Conservation (phyloP, 148 eudicot genomes). For the Arctostaphylos glauca region DNA sequence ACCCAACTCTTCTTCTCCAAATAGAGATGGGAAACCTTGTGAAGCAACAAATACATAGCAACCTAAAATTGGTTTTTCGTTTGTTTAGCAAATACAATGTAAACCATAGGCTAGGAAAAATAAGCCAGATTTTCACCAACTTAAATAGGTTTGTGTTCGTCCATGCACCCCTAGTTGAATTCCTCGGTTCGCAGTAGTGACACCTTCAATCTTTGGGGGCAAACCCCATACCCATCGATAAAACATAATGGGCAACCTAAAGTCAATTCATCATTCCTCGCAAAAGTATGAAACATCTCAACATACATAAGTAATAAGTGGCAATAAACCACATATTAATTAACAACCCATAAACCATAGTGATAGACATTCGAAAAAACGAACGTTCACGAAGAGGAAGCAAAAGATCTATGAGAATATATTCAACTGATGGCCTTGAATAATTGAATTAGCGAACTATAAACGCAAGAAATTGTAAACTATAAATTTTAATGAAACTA, state of each 20-base stretch:
- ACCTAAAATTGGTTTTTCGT: too few relatives aligned
- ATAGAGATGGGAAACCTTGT: too few relatives aligned
- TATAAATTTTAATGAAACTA: background rate
- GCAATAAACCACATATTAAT: background rate
- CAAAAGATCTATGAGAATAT: background rate
- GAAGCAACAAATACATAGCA: too few relatives aligned
- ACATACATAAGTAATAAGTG: background rate
- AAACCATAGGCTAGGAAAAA: too few relatives aligned
- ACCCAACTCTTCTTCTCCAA: too few relatives aligned
- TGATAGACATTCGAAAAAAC: background rate
- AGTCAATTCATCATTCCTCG: background rate
- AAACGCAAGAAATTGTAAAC: background rate
- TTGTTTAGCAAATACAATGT: too few relatives aligned
- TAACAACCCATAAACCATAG: background rate
- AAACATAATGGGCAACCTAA: background rate
- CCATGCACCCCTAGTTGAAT: too few relatives aligned
- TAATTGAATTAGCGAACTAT: background rate
- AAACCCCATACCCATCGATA: background rate
- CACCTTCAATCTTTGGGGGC: too few relatives aligned
- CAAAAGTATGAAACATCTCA: background rate
- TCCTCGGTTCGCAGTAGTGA: too few relatives aligned
- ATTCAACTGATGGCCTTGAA: background rate
- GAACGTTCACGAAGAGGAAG: background rate
- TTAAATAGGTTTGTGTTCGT: too few relatives aligned
- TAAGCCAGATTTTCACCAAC: too few relatives aligned